These are phyloP conservation scores for Hymenoscyphus fructigenus DNA, from an alignment of 2,329 filamentous ascomycete genomes.

Conservation along the genomic window DNA sequence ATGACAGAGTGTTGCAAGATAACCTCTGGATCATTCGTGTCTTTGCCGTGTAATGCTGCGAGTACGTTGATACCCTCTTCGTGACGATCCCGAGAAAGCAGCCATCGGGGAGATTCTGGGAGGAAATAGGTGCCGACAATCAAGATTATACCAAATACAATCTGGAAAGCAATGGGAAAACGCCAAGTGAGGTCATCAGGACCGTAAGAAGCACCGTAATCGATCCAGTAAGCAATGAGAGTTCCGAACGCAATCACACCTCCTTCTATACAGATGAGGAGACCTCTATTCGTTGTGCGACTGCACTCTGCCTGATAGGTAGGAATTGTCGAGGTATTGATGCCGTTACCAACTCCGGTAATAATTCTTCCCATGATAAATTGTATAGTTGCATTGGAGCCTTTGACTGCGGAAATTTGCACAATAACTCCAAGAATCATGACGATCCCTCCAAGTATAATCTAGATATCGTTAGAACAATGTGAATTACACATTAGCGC, in stretches of 20 bases:
- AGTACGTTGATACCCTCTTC: conserved; percentile 97
- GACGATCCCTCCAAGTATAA: conserved; percentile 56
- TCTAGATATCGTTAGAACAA: conserved; percentile 33
- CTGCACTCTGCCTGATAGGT: conserved; percentile 65
- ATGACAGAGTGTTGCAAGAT: conserved; percentile 36
- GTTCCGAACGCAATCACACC: conserved; percentile 59
- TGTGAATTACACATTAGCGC: conserved; percentile 46
- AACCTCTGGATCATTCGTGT: conserved; percentile 45
- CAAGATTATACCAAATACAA: conserved; percentile 83
- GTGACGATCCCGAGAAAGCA: conserved; percentile 92
- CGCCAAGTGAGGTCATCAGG: conserved; percentile 84
- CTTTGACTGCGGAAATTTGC: conserved; percentile 40
- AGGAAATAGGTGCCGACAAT: conserved; percentile 84
- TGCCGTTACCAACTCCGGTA: conserved; percentile 52
- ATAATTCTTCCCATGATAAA: conserved; percentile 54
- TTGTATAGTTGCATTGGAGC: conserved; percentile 46
- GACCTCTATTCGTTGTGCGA: conserved; percentile 45
- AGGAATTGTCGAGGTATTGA: conserved; percentile 48
- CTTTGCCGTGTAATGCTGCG: conserved; percentile 81
- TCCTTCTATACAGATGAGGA: conserved; percentile 53
- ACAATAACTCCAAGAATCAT: conserved; percentile 57
- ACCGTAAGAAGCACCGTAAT: conserved; percentile 93
- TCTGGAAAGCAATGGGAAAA: conserved; percentile 85
- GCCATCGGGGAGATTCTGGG: conserved; percentile 95
- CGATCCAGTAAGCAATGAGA: conserved; percentile 95